Evolutionary conservation across 1,139 yeast genomes (phyloP).

Genomic region (Nematodospora anomalae): DNA sequence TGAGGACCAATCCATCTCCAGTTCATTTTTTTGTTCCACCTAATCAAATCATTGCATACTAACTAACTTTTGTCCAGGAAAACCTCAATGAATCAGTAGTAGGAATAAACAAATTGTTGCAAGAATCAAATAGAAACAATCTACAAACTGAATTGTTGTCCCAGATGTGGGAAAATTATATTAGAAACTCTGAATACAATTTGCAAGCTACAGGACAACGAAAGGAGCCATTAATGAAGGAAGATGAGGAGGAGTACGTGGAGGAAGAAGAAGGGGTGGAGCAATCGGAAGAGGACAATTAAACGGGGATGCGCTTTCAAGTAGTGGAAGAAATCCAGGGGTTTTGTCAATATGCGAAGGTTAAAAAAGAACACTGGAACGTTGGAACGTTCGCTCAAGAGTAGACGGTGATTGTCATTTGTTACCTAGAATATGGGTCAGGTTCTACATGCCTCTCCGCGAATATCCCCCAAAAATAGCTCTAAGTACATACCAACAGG

Average conservation of each 20-base stretch:
- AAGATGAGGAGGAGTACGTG: background rate
- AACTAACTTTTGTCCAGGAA: slow-evolving; percentile 37
- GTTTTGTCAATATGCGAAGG: no score
- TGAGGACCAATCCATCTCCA: no score
- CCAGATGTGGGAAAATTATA: slow-evolving; percentile 81
- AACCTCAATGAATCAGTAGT: slow-evolving; percentile 70
- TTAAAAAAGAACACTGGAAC: no score
- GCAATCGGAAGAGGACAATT: background rate
- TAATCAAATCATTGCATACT: slow-evolving; percentile 2
- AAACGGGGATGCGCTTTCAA: no score
- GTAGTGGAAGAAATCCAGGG: no score
- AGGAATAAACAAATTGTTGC: slow-evolving; percentile 59
- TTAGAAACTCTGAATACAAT: slow-evolving; percentile 69
- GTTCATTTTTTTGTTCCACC: background rate
- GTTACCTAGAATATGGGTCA: no score
- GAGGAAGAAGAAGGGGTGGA: background rate
- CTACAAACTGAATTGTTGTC: slow-evolving; percentile 72
- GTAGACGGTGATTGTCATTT: no score
- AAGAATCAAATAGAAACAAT: slow-evolving; percentile 64
- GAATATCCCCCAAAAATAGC: no score
- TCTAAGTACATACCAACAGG: no score
- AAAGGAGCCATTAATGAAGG: slow-evolving; percentile 5
- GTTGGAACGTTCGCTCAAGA: no score
- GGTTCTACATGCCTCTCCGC: no score
- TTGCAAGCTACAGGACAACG: slow-evolving; percentile 65